phyloP scores from a whole-genome alignment of 805 yeast species.

The Spathaspora arborariae region DNA sequence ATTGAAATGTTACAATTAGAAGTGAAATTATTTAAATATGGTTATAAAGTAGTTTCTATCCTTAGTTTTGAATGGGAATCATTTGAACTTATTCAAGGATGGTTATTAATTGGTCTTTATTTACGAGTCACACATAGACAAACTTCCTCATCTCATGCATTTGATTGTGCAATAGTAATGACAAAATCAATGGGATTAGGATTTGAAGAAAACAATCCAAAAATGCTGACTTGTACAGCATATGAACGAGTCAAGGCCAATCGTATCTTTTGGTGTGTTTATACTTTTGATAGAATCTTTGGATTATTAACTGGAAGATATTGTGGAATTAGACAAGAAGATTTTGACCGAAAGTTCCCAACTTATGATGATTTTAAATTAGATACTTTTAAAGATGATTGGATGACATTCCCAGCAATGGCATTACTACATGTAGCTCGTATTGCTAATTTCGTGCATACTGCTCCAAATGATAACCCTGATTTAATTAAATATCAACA shows the following conservation, averaged over 20 bases:
- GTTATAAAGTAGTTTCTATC: conserved; percentile 26
- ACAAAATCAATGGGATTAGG: conserved; percentile 36
- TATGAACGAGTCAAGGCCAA: conserved; percentile 45
- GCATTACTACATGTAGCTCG: conserved; percentile 44
- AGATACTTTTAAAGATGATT: conserved; percentile 38
- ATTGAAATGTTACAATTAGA: conserved; percentile 25
- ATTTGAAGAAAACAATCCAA: conserved; percentile 13
- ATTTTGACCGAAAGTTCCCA: conserved; percentile 33
- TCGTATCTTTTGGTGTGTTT: conserved; percentile 54
- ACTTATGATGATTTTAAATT: conserved; percentile 18
- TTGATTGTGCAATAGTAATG: conserved; percentile 35
- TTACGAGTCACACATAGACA: conserved; percentile 37
- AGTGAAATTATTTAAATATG: conserved; percentile 31
- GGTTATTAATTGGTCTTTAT: conserved; percentile 36
- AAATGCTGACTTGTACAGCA: conserved; percentile 20
- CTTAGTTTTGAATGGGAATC: conserved; percentile 41
- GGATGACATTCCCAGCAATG: conserved; percentile 46
- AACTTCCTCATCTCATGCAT: conserved; percentile 28
- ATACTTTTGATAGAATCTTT: conserved; percentile 49
- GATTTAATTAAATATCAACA: conserved; percentile 25
- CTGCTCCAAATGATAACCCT: conserved; percentile 22
- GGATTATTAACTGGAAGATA: conserved; percentile 52
- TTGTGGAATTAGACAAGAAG: conserved; percentile 32
- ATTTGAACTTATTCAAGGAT: conserved; percentile 39
- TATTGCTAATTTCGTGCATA: conserved; percentile 34